phyloP scores from a whole-genome alignment of 768 basidiomycete genomes.

The Agaricus subrufescens region DNA sequence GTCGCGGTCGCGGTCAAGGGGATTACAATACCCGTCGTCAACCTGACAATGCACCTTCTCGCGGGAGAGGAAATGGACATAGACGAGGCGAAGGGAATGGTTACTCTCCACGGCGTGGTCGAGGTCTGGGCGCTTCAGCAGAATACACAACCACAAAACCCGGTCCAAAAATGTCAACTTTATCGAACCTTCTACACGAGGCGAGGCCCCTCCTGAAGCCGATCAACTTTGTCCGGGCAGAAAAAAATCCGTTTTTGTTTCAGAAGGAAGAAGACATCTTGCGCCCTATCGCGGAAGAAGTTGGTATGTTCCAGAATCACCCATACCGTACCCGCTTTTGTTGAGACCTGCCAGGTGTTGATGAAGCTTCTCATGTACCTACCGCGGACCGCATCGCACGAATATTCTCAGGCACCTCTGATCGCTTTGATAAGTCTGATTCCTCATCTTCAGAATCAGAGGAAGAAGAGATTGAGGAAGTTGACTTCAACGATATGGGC shows the following conservation, averaged over 20 bases:
- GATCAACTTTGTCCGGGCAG: conserved; percentile 62
- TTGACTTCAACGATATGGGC: conserved; percentile 63
- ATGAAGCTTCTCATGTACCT: conserved; percentile 53
- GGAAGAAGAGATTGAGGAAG: conserved; percentile 45
- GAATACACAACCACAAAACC: conserved; percentile 16
- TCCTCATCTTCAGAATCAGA: conserved; percentile 22
- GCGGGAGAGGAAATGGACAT: conserved; percentile 27
- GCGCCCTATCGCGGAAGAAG: conserved; percentile 45
- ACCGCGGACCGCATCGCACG: conserved; percentile 65
- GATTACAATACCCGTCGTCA: background rate
- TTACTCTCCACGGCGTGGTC: conserved; percentile 18
- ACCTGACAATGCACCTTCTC: background rate
- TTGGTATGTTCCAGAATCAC: conserved; percentile 33
- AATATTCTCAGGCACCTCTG: conserved; percentile 46
- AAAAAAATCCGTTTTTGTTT: conserved; percentile 46
- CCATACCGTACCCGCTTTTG: background rate
- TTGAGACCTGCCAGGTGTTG: conserved; percentile 32
- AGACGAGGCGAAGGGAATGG: conserved; percentile 17
- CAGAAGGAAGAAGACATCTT: conserved; percentile 55
- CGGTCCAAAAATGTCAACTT: background rate
- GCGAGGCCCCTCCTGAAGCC: conserved; percentile 65
- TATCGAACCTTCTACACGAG: conserved; percentile 40
- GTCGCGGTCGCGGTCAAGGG: conserved; percentile 14
- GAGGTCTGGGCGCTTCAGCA: conserved; percentile 24
- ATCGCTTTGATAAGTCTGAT: conserved; percentile 12